phyloP scores from a whole-genome alignment of 352 stramenopile species.

The Globisporangium acanthophoron region DNA sequence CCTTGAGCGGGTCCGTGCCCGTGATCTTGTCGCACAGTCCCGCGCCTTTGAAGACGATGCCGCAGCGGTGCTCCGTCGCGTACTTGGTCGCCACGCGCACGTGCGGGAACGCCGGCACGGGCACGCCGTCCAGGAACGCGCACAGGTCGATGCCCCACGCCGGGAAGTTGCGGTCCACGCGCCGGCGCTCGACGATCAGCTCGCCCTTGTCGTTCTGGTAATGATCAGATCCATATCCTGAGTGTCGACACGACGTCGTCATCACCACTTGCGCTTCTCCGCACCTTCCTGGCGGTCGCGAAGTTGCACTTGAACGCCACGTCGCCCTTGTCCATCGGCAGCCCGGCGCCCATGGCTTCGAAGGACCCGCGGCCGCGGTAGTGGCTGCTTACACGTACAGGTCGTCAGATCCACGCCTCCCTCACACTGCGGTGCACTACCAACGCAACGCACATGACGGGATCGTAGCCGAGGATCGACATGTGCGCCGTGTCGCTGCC shows the following conservation, averaged over 20 bases:
- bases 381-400: slow-evolving; percentile 29
- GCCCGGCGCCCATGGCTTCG: slow-evolving; percentile 81
- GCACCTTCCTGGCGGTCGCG: slow-evolving; percentile 55
- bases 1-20: slow-evolving; percentile 84
- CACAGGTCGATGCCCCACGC: slow-evolving; percentile 82
- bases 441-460: slow-evolving; percentile 42
- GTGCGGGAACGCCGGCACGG: slow-evolving; percentile 51
- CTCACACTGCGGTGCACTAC: too few species aligned
- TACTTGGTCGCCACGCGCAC: slow-evolving; percentile 79
- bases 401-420: neutral
- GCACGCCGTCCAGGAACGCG: slow-evolving; percentile 59
- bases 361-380: slow-evolving; percentile 85
- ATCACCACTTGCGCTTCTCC: neutral
- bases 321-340: slow-evolving; percentile 80
- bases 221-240: neutral
- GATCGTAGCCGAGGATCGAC: slow-evolving; percentile 88
- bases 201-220: slow-evolving; percentile 48
- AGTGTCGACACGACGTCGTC: neutral
- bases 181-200: slow-evolving; percentile 59
- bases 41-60: slow-evolving; percentile 79
- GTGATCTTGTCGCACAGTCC: slow-evolving; percentile 83
- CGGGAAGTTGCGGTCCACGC: slow-evolving; percentile 83
- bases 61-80: slow-evolving; percentile 83
- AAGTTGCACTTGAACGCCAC: slow-evolving; percentile 91
- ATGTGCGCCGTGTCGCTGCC: slow-evolving; percentile 87